Percentiles rank a stretch among this genome's conserved stretches.
Evolutionary conservation across 331 rosid species (phyloP).

Genomic region (Prunus yedoensis): DNA sequence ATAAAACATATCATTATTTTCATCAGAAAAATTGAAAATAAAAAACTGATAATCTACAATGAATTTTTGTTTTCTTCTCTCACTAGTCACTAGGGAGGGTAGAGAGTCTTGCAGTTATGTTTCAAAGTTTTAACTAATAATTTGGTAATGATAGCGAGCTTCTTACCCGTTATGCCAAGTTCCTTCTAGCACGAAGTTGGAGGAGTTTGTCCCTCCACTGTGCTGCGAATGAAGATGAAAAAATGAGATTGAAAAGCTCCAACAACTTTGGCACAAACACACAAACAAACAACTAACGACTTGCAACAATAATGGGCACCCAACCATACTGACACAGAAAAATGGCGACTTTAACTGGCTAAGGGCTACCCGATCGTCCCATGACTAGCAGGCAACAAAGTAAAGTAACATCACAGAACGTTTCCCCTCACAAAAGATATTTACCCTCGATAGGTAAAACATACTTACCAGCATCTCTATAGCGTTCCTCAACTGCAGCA

Average conservation of each 20-base stretch:
- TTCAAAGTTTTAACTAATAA: not conserved
- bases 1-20: not conserved
- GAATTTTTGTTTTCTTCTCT: too few species aligned
- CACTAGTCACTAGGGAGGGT: not conserved
- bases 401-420: not conserved
- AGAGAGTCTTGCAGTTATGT: not conserved
- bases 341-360: too few species aligned
- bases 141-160: not conserved
- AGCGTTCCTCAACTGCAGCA: conserved; percentile 95
- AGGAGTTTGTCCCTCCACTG: conserved; percentile 67
- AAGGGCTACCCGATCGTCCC: too few species aligned
- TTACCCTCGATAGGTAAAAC: not conserved
- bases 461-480: conserved; percentile 85
- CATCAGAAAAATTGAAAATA: too few species aligned
- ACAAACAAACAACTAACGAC: not conserved
- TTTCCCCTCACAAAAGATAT: not conserved
- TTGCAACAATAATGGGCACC: not conserved
- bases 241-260: not conserved
- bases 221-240: conserved; percentile 33
- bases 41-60: not conserved
- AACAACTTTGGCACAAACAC: not conserved
- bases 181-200: conserved; percentile 49
- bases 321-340: too few species aligned
- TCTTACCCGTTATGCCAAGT: conserved; percentile 42
- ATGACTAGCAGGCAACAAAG: too few species aligned